phyloP scores from a whole-genome alignment of 768 basidiomycete genomes.

The Candolleomyces efflorescens region DNA sequence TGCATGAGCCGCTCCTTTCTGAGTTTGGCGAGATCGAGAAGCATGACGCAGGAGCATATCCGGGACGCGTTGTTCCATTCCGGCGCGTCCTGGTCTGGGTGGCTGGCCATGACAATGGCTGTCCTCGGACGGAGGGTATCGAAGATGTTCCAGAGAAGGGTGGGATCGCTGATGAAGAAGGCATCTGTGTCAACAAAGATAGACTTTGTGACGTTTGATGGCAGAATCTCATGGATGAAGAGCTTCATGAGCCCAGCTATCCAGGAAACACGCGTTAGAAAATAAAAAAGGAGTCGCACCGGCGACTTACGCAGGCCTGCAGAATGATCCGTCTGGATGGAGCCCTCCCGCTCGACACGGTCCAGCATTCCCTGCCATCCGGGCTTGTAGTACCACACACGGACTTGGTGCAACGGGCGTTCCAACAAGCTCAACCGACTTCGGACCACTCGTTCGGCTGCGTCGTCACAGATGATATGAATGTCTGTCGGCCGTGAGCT shows the following conservation, averaged over 20 bases:
- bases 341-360: slow-evolving; percentile 42
- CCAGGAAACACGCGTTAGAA: neutral
- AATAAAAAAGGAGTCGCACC: neutral
- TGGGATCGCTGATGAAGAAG: slow-evolving; percentile 43
- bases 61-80: slow-evolving; percentile 43
- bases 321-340: slow-evolving; percentile 40
- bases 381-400: slow-evolving; percentile 39
- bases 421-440: slow-evolving; percentile 33
- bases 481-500: slow-evolving; percentile 33
- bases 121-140: slow-evolving; percentile 26
- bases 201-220: slow-evolving; percentile 33
- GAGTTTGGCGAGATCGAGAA: slow-evolving; percentile 44
- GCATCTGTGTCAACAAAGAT: slow-evolving; percentile 53
- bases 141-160: slow-evolving; percentile 42
- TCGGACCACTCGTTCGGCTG: slow-evolving; percentile 35
- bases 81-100: slow-evolving; percentile 34
- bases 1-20: slow-evolving; percentile 43
- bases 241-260: slow-evolving; percentile 50
- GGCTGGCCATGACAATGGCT: slow-evolving; percentile 40
- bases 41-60: slow-evolving; percentile 51
- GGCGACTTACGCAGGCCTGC: slow-evolving; percentile 41
- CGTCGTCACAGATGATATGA: slow-evolving; percentile 43
- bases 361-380: slow-evolving; percentile 37
- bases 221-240: slow-evolving; percentile 48
- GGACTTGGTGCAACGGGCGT: slow-evolving; percentile 31